Evolutionary conservation across 352 stramenopile species (phyloP).

Genomic region (Pythium periplocum): DNA sequence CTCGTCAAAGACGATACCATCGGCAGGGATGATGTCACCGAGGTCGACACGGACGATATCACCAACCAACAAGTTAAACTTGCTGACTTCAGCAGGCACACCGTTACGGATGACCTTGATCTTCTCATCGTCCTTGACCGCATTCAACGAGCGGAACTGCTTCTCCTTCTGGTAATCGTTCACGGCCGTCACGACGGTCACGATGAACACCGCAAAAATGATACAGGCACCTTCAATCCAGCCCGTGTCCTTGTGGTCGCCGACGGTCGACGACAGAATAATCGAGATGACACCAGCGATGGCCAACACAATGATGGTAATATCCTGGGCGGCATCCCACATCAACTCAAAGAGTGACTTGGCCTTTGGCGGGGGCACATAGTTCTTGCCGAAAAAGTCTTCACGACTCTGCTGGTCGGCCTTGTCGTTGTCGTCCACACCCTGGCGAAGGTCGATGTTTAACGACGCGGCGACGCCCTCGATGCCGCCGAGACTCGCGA

Average conservation of each 20-base stretch:
- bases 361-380: too few relatives aligned
- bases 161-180: constrained; percentile 87
- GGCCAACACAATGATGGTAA: constrained; percentile 69
- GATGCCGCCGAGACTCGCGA: too few relatives aligned
- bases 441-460: too few relatives aligned
- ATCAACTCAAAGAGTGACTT: too few relatives aligned
- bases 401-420: too few relatives aligned
- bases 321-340: too few relatives aligned
- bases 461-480: too few relatives aligned
- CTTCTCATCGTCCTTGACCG: constrained; percentile 57
- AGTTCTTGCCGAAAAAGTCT: too few relatives aligned
- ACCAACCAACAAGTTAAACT: constrained; percentile 30
- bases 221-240: constrained; percentile 92
- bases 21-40: constrained; percentile 34
- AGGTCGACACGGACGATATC: constrained; percentile 33
- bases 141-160: constrained; percentile 66
- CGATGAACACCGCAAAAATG: constrained; percentile 74
- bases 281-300: constrained; percentile 47
- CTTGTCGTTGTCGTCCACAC: too few relatives aligned
- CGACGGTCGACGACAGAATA: constrained; percentile 29
- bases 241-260: constrained; percentile 22
- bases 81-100: constrained; percentile 17
- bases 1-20: constrained; percentile 32
- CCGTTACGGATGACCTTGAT: constrained; percentile 35
- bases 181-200: constrained; percentile 81